Conservation (phyloP, 805 yeast genomes). For the Pichia membranifaciens region DNA sequence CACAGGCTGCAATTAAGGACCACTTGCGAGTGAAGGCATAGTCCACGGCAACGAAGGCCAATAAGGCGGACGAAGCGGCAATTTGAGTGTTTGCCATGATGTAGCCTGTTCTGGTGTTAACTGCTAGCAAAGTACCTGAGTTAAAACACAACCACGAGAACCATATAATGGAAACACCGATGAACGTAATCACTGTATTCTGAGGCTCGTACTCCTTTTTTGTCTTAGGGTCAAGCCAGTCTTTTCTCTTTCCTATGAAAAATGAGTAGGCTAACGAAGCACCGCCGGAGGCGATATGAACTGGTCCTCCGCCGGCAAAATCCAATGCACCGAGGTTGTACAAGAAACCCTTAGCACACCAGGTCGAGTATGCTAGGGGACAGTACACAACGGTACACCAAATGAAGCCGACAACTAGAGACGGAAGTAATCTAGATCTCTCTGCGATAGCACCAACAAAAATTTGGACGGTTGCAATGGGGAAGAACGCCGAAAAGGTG, state of each 20-base stretch:
- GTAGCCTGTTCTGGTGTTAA: constrained; percentile 39
- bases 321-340: constrained; percentile 39
- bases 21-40: constrained; percentile 35
- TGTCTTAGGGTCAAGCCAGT: constrained; percentile 28
- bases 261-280: constrained; percentile 39
- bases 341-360: constrained; percentile 43
- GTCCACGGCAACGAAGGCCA: constrained; percentile 41
- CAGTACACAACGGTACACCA: constrained; percentile 42
- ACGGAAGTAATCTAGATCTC: constrained; percentile 38
- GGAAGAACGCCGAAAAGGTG: constrained; percentile 39
- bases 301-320: constrained; percentile 48
- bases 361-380: constrained; percentile 42
- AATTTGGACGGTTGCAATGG: constrained; percentile 45
- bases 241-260: constrained; percentile 38
- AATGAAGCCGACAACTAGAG: constrained; percentile 35
- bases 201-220: constrained; percentile 31
- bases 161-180: constrained; percentile 44
- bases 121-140: constrained; percentile 39
- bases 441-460: constrained; percentile 42
- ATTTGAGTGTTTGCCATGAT: constrained; percentile 45
- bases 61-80: constrained; percentile 44
- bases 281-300: constrained; percentile 40
- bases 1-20: constrained; percentile 39
- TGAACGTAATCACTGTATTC: constrained; percentile 33
- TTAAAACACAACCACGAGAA: constrained; percentile 47